Evolutionary conservation across 331 rosid species (phyloP), one percentile per base, ranked within the genome.

Genomic region (Ulmus americana): DNA sequence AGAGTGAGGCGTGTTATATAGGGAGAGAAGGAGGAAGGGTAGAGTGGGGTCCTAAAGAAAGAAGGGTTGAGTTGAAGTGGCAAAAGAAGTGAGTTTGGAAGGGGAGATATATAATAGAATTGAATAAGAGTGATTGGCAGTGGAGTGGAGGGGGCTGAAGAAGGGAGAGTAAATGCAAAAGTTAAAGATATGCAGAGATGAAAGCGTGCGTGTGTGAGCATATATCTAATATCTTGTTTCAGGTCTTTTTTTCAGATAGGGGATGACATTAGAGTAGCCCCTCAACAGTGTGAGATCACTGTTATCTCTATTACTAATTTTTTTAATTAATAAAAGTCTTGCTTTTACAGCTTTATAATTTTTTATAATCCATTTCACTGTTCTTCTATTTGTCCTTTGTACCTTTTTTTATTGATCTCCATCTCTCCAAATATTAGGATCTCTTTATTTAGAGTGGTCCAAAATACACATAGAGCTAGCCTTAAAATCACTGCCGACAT

Each of bases 141-240:
- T 49, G 35, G 35, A 28, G 35, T 28, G 35, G 35, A 28, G n/a
- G 54, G n/a, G 54, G 54, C 7, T 20, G 65, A 4, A 50, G 41
- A 5, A 15, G 65, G 39, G 5, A 57, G 35, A 61, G 47, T 70
- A 43, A 70, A 70, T 70, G 75, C 63, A 28, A 61, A 35, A 49
- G 69, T 35, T 45, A 65, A 59, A 3, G 41, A 15, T 56, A 28
- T 41, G 63, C 67, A 39, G 64, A 74, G 65, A 14, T 67, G 14
- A 47, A 61, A 60, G 78, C 68, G 78, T 74, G 78, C 69, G 69
- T 62, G 59, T 70, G 69, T 53, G 59, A 53, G 48, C 75, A 70
- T 61, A 70, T 13, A 28, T 28, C 35, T 28, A 28, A 55, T 43
- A 60, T 59, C 64, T 59, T 59, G 64, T 10, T 59, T 59, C 52